phyloP scores from a whole-genome alignment of 2,329 filamentous ascomycete species.

The Pseudogymnoascus sp. region DNA sequence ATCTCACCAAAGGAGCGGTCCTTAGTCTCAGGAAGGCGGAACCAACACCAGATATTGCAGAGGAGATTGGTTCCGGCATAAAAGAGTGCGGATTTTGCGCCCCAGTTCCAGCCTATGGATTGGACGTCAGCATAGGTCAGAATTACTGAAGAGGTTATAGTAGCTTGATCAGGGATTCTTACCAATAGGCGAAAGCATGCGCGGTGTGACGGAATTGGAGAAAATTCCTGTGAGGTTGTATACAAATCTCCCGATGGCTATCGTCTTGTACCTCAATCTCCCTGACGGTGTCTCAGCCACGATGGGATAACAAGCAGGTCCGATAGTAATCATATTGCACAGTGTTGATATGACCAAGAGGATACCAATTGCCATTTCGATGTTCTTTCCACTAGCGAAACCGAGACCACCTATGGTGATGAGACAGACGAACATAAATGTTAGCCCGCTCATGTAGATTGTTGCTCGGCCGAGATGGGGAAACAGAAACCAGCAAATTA shows the following conservation, averaged over 20 bases:
- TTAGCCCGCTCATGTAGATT: conserved; percentile 35
- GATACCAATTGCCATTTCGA: conserved; percentile 30
- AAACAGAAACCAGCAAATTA: conserved; percentile 36
- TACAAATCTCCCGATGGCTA: conserved; percentile 23
- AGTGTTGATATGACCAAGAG: conserved; percentile 28
- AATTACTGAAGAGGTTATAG: not conserved
- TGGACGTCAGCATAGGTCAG: not conserved
- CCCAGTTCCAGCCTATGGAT: conserved; percentile 26
- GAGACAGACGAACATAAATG: conserved; percentile 37
- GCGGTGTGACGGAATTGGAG: conserved; percentile 24
- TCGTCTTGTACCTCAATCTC: conserved; percentile 23
- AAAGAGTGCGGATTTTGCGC: conserved; percentile 27
- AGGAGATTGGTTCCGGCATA: conserved; percentile 26
- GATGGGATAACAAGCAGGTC: conserved; percentile 26
- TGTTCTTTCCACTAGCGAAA: conserved; percentile 69
- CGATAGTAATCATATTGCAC: conserved; percentile 31
- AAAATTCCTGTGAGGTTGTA: conserved; percentile 25
- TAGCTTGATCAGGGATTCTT: conserved; percentile 15
- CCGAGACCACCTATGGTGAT: conserved; percentile 74
- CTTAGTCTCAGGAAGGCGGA: conserved; percentile 66
- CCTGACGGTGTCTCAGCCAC: conserved; percentile 24
- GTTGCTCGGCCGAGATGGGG: conserved; percentile 34
- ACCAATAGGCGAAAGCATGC: conserved; percentile 23
- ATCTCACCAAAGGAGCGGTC: conserved; percentile 79
- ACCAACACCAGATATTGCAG: conserved; percentile 27